Evolutionary conservation across 2,329 filamentous ascomycete species (phyloP).

Genomic region (Fonsecaea monophora): DNA sequence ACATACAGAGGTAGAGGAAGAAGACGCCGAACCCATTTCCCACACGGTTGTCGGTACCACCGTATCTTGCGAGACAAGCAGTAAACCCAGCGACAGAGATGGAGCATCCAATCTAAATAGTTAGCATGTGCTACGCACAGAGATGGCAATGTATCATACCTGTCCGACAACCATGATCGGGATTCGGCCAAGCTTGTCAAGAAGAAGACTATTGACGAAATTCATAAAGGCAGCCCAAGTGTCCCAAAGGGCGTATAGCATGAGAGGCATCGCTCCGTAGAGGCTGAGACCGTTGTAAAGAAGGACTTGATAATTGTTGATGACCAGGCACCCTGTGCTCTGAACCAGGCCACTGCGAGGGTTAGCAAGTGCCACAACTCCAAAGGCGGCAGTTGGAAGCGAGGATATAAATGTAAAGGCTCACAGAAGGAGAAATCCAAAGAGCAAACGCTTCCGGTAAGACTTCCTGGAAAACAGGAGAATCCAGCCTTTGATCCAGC

Average conservation of each 20-base stretch:
- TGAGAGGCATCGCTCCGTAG: conserved; percentile 49
- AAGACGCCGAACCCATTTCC: conserved; percentile 49
- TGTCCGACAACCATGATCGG: conserved; percentile 36
- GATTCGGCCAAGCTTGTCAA: conserved; percentile 32
- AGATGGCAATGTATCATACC: conserved; percentile 7
- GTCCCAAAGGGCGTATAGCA: conserved; percentile 53
- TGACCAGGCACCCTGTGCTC: conserved; percentile 42
- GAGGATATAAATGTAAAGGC: conserved; percentile 42
- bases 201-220: conserved; percentile 25
- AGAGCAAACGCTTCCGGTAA: conserved; percentile 33
- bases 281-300: conserved; percentile 55
- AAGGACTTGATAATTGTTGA: conserved; percentile 53
- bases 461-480: conserved; percentile 29
- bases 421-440: conserved; percentile 35
- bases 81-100: conserved; percentile 48
- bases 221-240: conserved; percentile 31
- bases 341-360: conserved; percentile 23
- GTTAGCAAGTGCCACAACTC: background rate
- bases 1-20: conserved; percentile 52
- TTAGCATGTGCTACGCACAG: background rate
- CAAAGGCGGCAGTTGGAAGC: background rate
- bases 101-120: conserved; percentile 45
- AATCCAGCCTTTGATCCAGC: conserved; percentile 30
- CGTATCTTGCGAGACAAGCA: conserved; percentile 46
- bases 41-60: conserved; percentile 45